A percentile compares a stretch with the other conserved stretches of the same genome.
Evolutionary conservation across 108 stramenopile species (phyloP).

Genomic region (Skeletonema marinoi): DNA sequence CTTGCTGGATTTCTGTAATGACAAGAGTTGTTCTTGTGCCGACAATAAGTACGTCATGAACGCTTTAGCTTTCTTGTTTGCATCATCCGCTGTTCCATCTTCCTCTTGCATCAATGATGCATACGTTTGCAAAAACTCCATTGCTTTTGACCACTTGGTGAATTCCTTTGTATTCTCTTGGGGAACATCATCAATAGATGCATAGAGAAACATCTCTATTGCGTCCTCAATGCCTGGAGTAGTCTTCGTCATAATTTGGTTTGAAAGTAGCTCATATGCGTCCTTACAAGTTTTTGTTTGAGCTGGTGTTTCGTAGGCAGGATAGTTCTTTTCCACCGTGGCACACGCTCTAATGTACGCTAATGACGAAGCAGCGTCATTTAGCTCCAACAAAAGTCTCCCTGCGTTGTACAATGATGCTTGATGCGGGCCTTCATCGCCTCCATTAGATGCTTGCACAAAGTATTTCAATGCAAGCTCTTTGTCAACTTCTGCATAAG

Average conservation of each 20-base stretch:
- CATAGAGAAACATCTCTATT: slow-evolving; percentile 33
- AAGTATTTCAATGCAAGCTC: slow-evolving; percentile 41
- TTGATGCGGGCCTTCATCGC: slow-evolving; percentile 37
- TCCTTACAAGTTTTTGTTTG: slow-evolving; percentile 28
- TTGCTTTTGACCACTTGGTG: slow-evolving; percentile 13
- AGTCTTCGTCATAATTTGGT: slow-evolving; percentile 13
- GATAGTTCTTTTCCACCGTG: slow-evolving; percentile 9
- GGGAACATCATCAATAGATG: slow-evolving; percentile 34
- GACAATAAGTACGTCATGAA: slow-evolving; percentile 23
- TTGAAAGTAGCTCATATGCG: slow-evolving; percentile 26
- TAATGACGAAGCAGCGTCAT: slow-evolving; percentile 22
- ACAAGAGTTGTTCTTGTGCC: slow-evolving; percentile 24
- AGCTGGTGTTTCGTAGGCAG: slow-evolving; percentile 19
- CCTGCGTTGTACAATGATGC: slow-evolving; percentile 42
- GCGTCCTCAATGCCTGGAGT: slow-evolving; percentile 37
- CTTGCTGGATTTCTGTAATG: slow-evolving; percentile 7
- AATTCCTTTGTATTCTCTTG: slow-evolving; percentile 20
- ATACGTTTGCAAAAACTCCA: slow-evolving; percentile 39
- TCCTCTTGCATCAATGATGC: slow-evolving; percentile 17
- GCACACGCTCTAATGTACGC: slow-evolving; percentile 42
- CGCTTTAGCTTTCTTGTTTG: slow-evolving; percentile 15
- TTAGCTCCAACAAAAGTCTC: slow-evolving; percentile 38
- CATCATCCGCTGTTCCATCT: slow-evolving; percentile 2
- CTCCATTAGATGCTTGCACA: slow-evolving; percentile 17
- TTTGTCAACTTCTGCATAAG: slow-evolving; percentile 45